These are phyloP conservation scores for Malus domestica DNA, from an alignment of 306 rosid species.

Conservation along the genomic window DNA sequence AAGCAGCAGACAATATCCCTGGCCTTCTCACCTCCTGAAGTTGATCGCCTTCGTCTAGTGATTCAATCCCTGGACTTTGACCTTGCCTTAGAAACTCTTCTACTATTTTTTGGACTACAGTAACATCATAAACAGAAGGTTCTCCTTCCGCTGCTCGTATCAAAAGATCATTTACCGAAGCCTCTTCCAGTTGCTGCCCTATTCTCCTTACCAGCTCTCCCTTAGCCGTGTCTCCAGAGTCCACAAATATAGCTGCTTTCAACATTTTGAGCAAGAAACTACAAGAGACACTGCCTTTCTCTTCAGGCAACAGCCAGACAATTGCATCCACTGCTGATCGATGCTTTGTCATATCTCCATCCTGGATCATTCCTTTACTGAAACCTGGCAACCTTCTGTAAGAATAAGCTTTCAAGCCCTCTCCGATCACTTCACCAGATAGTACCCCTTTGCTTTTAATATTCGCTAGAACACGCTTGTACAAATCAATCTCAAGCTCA, in stretches of 20 bases:
- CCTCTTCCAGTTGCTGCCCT: slow-evolving; percentile 92
- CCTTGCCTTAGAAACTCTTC: slow-evolving; percentile 57
- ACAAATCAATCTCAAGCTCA: slow-evolving; percentile 84
- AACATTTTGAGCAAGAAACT: slow-evolving; percentile 71
- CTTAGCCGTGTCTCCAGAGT: slow-evolving; percentile 45
- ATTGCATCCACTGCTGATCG: slow-evolving; percentile 50
- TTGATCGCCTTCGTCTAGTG: slow-evolving; percentile 36
- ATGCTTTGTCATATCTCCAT: slow-evolving; percentile 49
- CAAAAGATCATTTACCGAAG: slow-evolving; percentile 71
- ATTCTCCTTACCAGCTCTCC: slow-evolving; percentile 61
- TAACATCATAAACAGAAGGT: slow-evolving; percentile 48
- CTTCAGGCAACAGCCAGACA: slow-evolving; percentile 65
- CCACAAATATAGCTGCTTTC: slow-evolving; percentile 59
- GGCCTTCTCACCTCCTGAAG: slow-evolving; percentile 41
- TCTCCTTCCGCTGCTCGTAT: slow-evolving; percentile 56
- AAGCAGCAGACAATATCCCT: slow-evolving; percentile 83
- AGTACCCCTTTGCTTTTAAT: slow-evolving; percentile 49
- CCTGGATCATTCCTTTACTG: slow-evolving; percentile 64
- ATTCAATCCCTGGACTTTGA: slow-evolving; percentile 53
- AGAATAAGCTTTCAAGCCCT: slow-evolving; percentile 85
- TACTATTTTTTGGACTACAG: slow-evolving; percentile 57
- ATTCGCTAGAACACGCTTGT: slow-evolving; percentile 46
- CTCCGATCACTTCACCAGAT: slow-evolving; percentile 73
- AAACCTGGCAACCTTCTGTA: slow-evolving; percentile 74
- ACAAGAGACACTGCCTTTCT: slow-evolving; percentile 76